Evolutionary conservation across 345 rosid genomes (phyloP), one percentile per base, ranked within the genome.

Genomic region (Tarenaya hassleriana): DNA sequence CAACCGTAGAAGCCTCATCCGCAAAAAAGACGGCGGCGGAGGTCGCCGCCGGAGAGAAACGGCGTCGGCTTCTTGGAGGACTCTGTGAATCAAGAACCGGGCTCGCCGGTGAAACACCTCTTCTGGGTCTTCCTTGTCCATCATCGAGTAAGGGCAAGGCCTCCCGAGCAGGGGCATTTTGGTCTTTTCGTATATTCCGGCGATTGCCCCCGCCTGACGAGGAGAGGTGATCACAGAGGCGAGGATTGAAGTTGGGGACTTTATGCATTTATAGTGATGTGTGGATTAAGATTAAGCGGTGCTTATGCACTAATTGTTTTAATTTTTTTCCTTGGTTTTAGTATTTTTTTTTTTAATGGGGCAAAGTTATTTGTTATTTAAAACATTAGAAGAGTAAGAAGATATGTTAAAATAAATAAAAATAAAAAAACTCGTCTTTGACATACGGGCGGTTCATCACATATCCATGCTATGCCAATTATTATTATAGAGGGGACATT

Each of bases 81-180:
- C 77, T 62, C 77, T 87, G 78, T 87, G 79, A 60, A 91, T 81
- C 84, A 87, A 73, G 77, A 87, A 91, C 70, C 77, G 92, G 19
- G 96, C 95, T 69, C 77, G 52, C 46, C 83, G 57, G 43, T 71
- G 88, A 13, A 37, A 43, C 0, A 70, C 8, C 59, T 82, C 96
- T 52, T 87, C 80, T 0, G 81, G 86, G 58, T 79, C 89, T 58
- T 91, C 96, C 64, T 80, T 76, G 19, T 77, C 67, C 42, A 91
- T 8, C 75, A 69, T 84, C 20, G 89, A 62, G 78, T 91, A 91
- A 0, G 18, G 62, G 32, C 40, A 55, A 0, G 73, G 50, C 49
- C 52, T 72, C 16, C 60, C 73, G 71, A 55, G 27, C 12, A 67
- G 1, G 35, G 61, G 52, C 94, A 80, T 80, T 31, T 55, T 63